Conservation (phyloP, 2,329 filamentous ascomycete genomes). For the Apiospora marii region DNA sequence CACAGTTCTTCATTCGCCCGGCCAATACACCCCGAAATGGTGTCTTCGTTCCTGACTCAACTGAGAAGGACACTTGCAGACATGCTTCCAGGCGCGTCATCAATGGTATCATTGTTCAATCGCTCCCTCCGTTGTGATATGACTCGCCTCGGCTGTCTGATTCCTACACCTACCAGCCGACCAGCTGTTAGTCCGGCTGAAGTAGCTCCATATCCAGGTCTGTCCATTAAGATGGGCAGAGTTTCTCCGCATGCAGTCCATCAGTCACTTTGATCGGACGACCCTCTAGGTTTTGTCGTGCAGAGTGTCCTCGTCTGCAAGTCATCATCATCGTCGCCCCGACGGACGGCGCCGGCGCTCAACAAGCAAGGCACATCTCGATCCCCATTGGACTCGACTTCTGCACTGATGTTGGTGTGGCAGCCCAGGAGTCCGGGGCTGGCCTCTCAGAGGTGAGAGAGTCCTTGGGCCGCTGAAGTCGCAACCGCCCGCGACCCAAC, state of each 20-base stretch:
- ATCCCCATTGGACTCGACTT: not conserved
- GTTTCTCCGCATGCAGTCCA: not conserved
- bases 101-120: not conserved
- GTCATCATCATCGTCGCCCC: slow-evolving; percentile 4
- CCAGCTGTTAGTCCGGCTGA: not conserved
- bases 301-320: not conserved
- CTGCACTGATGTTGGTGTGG: not conserved
- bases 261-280: not conserved
- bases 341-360: not conserved
- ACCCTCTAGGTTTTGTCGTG: not conserved
- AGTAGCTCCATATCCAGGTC: not conserved
- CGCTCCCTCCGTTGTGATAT: not conserved
- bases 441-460: not conserved
- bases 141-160: not conserved
- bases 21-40: not conserved
- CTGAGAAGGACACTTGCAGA: not conserved
- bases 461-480: not conserved
- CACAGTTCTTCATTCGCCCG: slow-evolving; percentile 1
- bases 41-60: not conserved
- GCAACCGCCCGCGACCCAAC: slow-evolving; percentile 25
- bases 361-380: slow-evolving; percentile 2
- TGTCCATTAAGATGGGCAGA: not conserved
- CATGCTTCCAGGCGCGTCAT: not conserved
- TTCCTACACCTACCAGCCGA: not conserved
- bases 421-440: slow-evolving; percentile 11